Evolutionary conservation across 345 rosid genomes (phyloP).

Genomic region (Gossypium anomalum): DNA sequence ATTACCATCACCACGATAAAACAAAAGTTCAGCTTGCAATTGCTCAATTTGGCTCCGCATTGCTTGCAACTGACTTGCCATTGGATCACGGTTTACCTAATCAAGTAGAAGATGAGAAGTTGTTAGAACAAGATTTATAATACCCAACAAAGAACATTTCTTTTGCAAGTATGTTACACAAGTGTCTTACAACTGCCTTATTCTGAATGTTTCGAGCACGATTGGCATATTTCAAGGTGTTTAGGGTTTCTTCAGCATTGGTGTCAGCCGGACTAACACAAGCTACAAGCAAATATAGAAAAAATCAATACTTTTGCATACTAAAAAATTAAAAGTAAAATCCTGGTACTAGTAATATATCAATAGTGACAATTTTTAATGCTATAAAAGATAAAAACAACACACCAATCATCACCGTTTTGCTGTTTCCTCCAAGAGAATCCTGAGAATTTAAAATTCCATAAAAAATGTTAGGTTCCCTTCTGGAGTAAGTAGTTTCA

Average conservation of each 20-base stretch:
- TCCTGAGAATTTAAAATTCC: constrained; percentile 48
- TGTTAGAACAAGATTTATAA: not conserved
- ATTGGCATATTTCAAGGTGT: constrained; percentile 94
- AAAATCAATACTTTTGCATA: not conserved
- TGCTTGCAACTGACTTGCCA: constrained; percentile 71
- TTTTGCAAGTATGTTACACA: not conserved
- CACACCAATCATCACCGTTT: constrained; percentile 97
- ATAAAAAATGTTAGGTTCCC: constrained; percentile 1
- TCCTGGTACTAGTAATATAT: not conserved
- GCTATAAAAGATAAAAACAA: not conserved
- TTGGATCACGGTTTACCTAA: constrained; percentile 90
- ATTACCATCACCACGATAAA: constrained; percentile 68
- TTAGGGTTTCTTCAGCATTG: constrained; percentile 92
- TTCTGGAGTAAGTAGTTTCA: no score
- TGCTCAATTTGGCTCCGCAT: constrained; percentile 97
- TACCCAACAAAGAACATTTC: not conserved
- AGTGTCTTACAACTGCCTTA: constrained; percentile 74
- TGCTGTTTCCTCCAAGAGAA: constrained; percentile 98
- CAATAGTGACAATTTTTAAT: not conserved
- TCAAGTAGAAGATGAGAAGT: not conserved
- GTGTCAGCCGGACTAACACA: constrained; percentile 99
- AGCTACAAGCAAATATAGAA: constrained; percentile 39
- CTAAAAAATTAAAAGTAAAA: not conserved
- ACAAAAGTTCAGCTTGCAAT: constrained; percentile 77
- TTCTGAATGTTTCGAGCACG: constrained; percentile 98